Percentiles rank a stretch among this genome's conserved stretches.
These are phyloP conservation scores for Physocladia obscura DNA, from an alignment of 192 early-diverging fungal species.

Conservation along the genomic window DNA sequence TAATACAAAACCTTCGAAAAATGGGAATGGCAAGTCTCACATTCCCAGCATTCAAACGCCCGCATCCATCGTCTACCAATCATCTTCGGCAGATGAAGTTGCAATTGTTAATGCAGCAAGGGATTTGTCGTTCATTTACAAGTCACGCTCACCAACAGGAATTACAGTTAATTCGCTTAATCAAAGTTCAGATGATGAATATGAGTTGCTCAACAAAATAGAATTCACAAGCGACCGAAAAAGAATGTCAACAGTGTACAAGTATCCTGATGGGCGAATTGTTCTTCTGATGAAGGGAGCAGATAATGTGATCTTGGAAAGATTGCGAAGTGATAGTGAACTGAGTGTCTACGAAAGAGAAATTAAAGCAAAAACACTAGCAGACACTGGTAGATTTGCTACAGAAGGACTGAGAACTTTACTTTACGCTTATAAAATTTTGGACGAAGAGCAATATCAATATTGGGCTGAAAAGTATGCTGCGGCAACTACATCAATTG, in stretches of 20 bases:
- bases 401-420: slow-evolving; percentile 74
- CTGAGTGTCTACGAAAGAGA: background rate
- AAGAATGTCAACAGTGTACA: slow-evolving; percentile 40
- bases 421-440: slow-evolving; percentile 72
- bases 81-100: slow-evolving; percentile 81
- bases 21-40: slow-evolving; percentile 1
- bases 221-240: slow-evolving; percentile 44
- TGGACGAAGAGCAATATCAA: slow-evolving; percentile 72
- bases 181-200: slow-evolving; percentile 27
- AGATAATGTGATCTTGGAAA: slow-evolving; percentile 42
- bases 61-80: slow-evolving; percentile 67
- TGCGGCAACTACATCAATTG: slow-evolving; percentile 69
- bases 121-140: slow-evolving; percentile 61
- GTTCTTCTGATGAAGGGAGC: slow-evolving; percentile 44
- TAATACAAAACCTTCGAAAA: slow-evolving; percentile 5
- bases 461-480: slow-evolving; percentile 69
- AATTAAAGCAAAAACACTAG: slow-evolving; percentile 17
- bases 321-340: slow-evolving; percentile 39
- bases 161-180: slow-evolving; percentile 28
- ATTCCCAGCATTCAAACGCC: slow-evolving; percentile 43
- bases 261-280: slow-evolving; percentile 38
- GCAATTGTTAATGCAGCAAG: slow-evolving; percentile 77
- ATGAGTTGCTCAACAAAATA: slow-evolving; percentile 29
- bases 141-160: slow-evolving; percentile 25
- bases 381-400: slow-evolving; percentile 32